Evolutionary conservation across 345 rosid species (phyloP), one percentile per base, ranked within the genome.

Genomic region (Gossypium turneri): DNA sequence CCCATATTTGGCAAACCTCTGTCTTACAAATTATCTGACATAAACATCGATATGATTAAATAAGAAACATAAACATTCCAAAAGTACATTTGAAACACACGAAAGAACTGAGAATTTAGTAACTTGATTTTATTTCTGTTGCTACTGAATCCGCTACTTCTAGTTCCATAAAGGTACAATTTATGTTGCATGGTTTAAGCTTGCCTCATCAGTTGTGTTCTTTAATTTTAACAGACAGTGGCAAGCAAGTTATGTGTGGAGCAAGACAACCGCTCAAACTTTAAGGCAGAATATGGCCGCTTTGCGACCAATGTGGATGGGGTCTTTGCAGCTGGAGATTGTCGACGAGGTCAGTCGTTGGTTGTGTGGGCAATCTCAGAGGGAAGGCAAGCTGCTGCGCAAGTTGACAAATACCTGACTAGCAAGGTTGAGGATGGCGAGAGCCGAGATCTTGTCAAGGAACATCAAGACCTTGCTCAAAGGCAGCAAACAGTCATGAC

Each of bases 341-440:
- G 99, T 79, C 80, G 98, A 45, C 87, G 99, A 0, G 99, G 99
- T 17, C 99, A 96, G 84, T 96, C 99, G 38, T 84, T 96, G 22
- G 99, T 96, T 72, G 99, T 96, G 0, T 96, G 99, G 99, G 99
- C 99, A 20, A 93, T 96, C 77, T 88, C 98, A 16, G 99, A 96
- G 86, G 99, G 99, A 67, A 89, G 99, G 47, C 99, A 93, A 85
- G 87, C 98, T 6, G 99, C 99, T 52, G 80, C 92, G 8, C 94
- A 93, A 76, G 98, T 96, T 0, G 97, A 96, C 76, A 87, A 81
- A 19, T 96, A 72, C 83, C 89, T 96, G 8, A 64, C 73, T 51
- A 65, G 55, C 52, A 74, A 81, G 10, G 91, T 87, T 15, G 78
- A 78, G n/a, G 69, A 82, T 3, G 76, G 70, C 1, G 68, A 43